Base-by-base conservation (phyloP, 2,329 filamentous ascomycete species). In the Basipetospora chlamydospora region DNA sequence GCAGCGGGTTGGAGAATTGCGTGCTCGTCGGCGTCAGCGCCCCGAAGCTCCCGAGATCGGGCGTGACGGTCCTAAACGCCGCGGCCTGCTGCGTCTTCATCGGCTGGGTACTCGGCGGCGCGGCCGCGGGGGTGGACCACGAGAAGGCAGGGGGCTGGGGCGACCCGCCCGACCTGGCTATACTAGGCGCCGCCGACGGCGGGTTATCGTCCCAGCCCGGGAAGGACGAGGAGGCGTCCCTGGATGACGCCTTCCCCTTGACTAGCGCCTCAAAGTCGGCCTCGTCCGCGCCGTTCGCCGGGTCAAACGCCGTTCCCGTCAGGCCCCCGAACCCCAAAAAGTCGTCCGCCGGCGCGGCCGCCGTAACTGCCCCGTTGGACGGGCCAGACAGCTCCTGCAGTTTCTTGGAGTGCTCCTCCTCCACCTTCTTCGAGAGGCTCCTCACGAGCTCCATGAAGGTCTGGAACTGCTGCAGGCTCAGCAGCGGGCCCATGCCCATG, bases 401-500 rank as follows among this genome's bases (percentile, higher is more conserved):
- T 51, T 95, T 96, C 49, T 76, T 78, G 6, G 71, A 80, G 49
- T 96, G 90, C 52, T 96, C 90, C 13, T 80, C 73, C 53, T 98
- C 88, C 23, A 98, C 82, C 39, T 77, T 76, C 13, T 68, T 61
- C 1, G 86, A 92, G 4, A 95, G 61, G 0, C 61, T 69, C 53
- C 84, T 92, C 56, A 96, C 92, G 31, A 94, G 66, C 4, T 75
- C 64, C 85, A 96, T 95, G 54, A 92, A 96, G 0, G 72, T 64
- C 51, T 86, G 80, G 51, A 98, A 98, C 53, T 88, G 88, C 41
- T 79, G 69, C 6, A 96, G 66, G 48, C 94, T 80, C 5, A 98
- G 72, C 21, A 98, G 61, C 1, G 90, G 90, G 0, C 90, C 90
- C 3, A 98, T 64, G 49, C 80, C 85, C 73, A 96, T 95, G 44